Base-by-base conservation (phyloP, 1,284 basidiomycete species). In the Apiotrichum brassicae region DNA sequence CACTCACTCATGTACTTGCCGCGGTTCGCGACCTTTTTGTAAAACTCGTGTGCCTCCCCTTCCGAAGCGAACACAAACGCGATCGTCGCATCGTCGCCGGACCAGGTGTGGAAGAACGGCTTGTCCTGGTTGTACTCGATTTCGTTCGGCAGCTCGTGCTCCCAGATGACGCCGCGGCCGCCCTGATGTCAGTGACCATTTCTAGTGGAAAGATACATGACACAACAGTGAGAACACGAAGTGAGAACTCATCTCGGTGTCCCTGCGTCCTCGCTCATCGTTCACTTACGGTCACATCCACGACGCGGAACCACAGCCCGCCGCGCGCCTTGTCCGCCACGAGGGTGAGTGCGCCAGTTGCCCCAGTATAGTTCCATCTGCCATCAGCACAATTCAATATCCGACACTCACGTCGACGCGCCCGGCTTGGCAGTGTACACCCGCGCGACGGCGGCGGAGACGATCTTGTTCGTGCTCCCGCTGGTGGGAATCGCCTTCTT, bases 91-190 rank as follows among this genome's bases (percentile, higher is more conserved):
- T 65, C 60, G 76, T 97, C 92, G 47, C 89, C 87, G 13, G 85
- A 78, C 71, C 97, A 97, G 3, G 90, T 85, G 75, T 97, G 90
- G 69, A 97, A 97, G 79, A 86, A 95, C 2, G 86, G 81, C 57
- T 92, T 79, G 68, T 97, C 94, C 65, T 87, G 81, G 65, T 83
- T 79, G 70, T 91, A 91, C 54, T 86, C 82, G 56, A 95, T 83
- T 38, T 83, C 84, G 33, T 87, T 81, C 59, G 93, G 95, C 3
- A 97, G 72, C 68, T 95, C 92, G 62, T 97, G 89, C 57, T 92
- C 84, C 94, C 94, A 98, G 37, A 93, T 82, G 25, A 93, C 80
- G 11, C 91, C 92, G 44, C 88, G 76, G 2, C 86, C 89, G 13
- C 89, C 87, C 63, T 77, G 58, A 14, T 28, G 28, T n/a, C 28